Evolutionary conservation across 805 yeast species (phyloP).

Genomic region (Yarrowia sp.): DNA sequence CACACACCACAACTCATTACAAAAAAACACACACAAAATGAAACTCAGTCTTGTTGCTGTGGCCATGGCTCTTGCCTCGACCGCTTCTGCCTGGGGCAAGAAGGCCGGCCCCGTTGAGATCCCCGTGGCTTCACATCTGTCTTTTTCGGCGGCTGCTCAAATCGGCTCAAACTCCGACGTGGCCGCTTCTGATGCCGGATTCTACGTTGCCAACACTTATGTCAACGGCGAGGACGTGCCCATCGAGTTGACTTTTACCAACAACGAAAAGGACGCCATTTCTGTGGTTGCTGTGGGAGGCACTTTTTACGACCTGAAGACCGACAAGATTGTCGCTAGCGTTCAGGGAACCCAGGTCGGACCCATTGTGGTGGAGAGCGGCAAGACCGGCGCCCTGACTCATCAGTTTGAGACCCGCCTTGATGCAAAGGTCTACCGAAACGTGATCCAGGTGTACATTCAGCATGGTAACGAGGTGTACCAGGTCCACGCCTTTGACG

Average conservation of each 20-base stretch:
- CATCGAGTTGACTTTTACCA: constrained; percentile 32
- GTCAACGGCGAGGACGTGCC: constrained; percentile 33
- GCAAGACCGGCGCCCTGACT: constrained; percentile 53
- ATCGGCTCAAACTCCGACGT: constrained; percentile 7
- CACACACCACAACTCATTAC: neutral
- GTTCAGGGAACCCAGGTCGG: constrained; percentile 44
- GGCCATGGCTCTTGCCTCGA: constrained; percentile 1
- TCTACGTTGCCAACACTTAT: constrained; percentile 25
- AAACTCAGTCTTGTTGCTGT: constrained; percentile 9
- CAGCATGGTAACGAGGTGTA: constrained; percentile 30
- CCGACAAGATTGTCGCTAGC: constrained; percentile 24
- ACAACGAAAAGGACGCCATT: constrained; percentile 32
- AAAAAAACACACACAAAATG: neutral
- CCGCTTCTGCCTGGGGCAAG: constrained; percentile 21
- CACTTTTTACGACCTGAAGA: constrained; percentile 28
- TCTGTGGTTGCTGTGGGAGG: constrained; percentile 32
- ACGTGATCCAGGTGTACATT: constrained; percentile 39
- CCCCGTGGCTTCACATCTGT: constrained; percentile 13
- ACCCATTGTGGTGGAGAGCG: constrained; percentile 53
- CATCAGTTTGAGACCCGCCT: constrained; percentile 2
- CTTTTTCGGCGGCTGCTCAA: neutral
- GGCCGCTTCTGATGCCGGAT: neutral
- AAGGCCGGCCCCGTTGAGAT: constrained; percentile 14
- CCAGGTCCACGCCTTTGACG: constrained; percentile 30
- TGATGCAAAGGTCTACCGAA: constrained; percentile 50